These are phyloP conservation scores for Punica granatum DNA, from an alignment of 345 rosid species.

Conservation along the genomic window DNA sequence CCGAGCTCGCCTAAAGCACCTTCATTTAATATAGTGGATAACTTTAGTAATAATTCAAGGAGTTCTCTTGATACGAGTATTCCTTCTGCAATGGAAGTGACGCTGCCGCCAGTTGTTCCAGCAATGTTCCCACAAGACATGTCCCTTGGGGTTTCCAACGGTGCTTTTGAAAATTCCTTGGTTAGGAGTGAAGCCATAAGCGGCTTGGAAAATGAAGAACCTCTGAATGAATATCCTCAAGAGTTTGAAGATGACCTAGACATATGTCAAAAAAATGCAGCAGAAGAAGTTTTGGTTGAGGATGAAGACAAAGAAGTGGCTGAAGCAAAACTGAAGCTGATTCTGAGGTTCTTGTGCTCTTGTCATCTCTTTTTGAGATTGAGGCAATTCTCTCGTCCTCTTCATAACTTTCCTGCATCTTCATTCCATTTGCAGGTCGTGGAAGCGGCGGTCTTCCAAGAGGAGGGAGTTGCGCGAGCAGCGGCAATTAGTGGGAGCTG, in stretches of 20 bases:
- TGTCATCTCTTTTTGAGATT: constrained; percentile 5
- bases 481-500: constrained; percentile 57
- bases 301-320: constrained; percentile 53
- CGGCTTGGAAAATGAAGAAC: constrained; percentile 4
- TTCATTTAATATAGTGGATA: constrained; percentile 19
- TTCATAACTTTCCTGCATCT: constrained; percentile 6
- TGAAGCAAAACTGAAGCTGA: constrained; percentile 74
- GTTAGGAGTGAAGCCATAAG: constrained; percentile 17
- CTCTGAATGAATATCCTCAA: constrained; percentile 10
- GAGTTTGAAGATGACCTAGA: constrained; percentile 30
- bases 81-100: constrained; percentile 25
- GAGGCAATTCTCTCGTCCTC: constrained; percentile 5
- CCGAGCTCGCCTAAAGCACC: constrained; percentile 10
- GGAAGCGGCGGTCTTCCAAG: constrained; percentile 68
- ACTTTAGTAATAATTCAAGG: constrained; percentile 16
- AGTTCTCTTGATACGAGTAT: constrained; percentile 26
- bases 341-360: constrained; percentile 52
- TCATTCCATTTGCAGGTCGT: constrained; percentile 44
- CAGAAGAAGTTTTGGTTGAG: constrained; percentile 12
- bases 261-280: constrained; percentile 27
- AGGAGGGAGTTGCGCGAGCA: constrained; percentile 50
- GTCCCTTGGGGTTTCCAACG: constrained; percentile 17
- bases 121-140: constrained; percentile 29
- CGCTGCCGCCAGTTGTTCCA: constrained; percentile 25
- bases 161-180: constrained; percentile 15